These are phyloP conservation scores for Albugo candida DNA, from an alignment of 352 stramenopile genomes.

Conservation along the genomic window DNA sequence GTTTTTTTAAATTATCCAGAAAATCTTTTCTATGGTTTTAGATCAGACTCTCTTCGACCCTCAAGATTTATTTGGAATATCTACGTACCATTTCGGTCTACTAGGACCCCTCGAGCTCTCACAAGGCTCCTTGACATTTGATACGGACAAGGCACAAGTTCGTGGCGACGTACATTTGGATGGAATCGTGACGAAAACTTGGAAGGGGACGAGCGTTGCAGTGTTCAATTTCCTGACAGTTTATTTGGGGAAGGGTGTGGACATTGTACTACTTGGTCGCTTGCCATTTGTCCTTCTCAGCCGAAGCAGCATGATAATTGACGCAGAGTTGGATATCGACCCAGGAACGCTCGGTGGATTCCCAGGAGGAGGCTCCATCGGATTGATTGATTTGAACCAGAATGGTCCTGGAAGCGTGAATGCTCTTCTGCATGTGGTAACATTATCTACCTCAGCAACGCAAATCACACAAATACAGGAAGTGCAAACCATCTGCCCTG, in stretches of 20 bases:
- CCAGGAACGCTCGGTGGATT: slow-evolving; percentile 88
- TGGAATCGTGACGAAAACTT: slow-evolving; percentile 38
- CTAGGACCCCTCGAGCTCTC: slow-evolving; percentile 63
- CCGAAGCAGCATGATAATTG: slow-evolving; percentile 80
- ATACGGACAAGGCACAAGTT: slow-evolving; percentile 35
- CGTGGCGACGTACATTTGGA: slow-evolving; percentile 35
- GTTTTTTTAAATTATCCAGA: background rate
- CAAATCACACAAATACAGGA: slow-evolving; percentile 82
- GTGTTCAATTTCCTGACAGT: slow-evolving; percentile 94
- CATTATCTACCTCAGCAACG: slow-evolving; percentile 71
- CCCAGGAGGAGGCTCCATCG: slow-evolving; percentile 76
- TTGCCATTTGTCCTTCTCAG: slow-evolving; percentile 80
- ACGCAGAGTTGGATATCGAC: slow-evolving; percentile 56
- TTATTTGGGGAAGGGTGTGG: slow-evolving; percentile 65
- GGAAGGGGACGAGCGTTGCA: slow-evolving; percentile 73
- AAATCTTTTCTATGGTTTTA: slow-evolving; percentile 5
- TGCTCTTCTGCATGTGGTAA: slow-evolving; percentile 83
- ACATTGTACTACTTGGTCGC: slow-evolving; percentile 69
- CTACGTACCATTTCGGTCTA: slow-evolving; percentile 37
- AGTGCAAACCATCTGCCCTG: slow-evolving; percentile 52
- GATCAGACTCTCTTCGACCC: background rate
- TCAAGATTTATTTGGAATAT: slow-evolving; percentile 14
- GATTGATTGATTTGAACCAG: slow-evolving; percentile 21
- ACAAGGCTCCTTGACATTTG: slow-evolving; percentile 52
- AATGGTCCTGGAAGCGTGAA: slow-evolving; percentile 86